Percentiles rank a stretch among this genome's conserved stretches.
Evolutionary conservation across 108 stramenopile species (phyloP).

Genomic region (Schizochytrium sp.): DNA sequence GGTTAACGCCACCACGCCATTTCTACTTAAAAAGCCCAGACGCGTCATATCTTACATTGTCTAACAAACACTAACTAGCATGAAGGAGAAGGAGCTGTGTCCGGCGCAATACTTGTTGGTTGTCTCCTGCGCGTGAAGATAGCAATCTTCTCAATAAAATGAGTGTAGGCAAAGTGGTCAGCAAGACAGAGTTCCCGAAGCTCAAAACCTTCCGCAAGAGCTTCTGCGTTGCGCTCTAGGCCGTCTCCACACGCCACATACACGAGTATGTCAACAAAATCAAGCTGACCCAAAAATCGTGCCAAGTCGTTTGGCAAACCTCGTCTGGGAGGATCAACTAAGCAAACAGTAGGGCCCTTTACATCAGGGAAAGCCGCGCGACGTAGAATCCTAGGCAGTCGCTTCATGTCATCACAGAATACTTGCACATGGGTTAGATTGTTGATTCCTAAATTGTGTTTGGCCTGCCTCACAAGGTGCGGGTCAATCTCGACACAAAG

Average conservation of each 20-base stretch:
- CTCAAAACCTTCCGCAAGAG: neutral
- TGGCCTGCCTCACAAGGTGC: constrained; percentile 11
- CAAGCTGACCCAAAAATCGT: neutral
- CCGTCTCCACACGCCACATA: constrained; percentile 47
- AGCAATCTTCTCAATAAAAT: constrained; percentile 54
- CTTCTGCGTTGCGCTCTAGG: constrained; percentile 11
- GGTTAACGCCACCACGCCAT: too few species aligned
- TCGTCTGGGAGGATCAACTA: constrained; percentile 27
- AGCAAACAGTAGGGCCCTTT: neutral
- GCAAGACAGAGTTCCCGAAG: constrained; percentile 7
- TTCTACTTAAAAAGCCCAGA: too few species aligned
- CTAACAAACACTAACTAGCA: too few species aligned
- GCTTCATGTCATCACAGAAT: constrained; percentile 30
- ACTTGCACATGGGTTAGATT: constrained; percentile 10
- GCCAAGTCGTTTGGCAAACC: constrained; percentile 35
- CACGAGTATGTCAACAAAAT: constrained; percentile 1
- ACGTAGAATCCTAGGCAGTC: neutral
- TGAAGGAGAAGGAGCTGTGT: neutral
- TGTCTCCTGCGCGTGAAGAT: neutral
- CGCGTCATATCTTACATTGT: too few species aligned
- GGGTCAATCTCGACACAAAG: constrained; percentile 51
- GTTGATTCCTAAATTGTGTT: neutral
- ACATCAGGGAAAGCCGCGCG: neutral
- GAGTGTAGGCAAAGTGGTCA: constrained; percentile 54
- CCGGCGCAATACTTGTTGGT: neutral